phyloP scores from a whole-genome alignment of 768 basidiomycete species.

The Hericium alpestre region DNA sequence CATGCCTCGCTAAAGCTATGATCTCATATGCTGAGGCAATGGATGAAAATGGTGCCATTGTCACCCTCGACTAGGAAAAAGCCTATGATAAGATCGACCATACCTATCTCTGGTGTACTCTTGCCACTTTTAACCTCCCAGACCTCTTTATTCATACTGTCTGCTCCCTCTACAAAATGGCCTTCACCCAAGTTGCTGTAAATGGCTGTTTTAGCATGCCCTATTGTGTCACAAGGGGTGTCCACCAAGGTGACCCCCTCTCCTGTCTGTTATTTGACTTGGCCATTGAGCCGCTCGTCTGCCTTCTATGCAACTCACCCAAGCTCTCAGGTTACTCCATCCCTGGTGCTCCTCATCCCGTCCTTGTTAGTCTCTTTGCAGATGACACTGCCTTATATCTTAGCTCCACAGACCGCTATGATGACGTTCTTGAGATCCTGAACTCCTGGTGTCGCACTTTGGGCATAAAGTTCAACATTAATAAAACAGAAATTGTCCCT shows the following conservation, averaged over 20 bases:
- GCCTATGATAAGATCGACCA: not conserved
- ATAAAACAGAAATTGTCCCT: slow-evolving; percentile 30
- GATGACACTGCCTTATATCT: slow-evolving; percentile 14
- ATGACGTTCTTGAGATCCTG: slow-evolving; percentile 19
- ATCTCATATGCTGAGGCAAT: not conserved
- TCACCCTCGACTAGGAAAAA: not conserved
- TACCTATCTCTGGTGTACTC: slow-evolving; percentile 2
- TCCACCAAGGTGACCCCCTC: slow-evolving; percentile 9
- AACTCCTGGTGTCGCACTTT: slow-evolving; percentile 30
- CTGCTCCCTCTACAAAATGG: not conserved
- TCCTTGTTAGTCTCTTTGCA: not conserved
- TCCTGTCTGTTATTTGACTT: slow-evolving; percentile 9
- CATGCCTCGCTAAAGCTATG: not conserved
- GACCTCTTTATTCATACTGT: not conserved
- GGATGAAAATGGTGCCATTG: not conserved
- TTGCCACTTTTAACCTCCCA: not conserved
- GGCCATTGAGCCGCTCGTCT: slow-evolving; percentile 5
- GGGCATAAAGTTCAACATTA: slow-evolving; percentile 30
- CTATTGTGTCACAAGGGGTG: slow-evolving; percentile 2
- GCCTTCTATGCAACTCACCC: not conserved
- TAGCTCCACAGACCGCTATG: slow-evolving; percentile 17
- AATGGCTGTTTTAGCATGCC: slow-evolving; percentile 1
- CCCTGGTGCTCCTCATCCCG: not conserved
- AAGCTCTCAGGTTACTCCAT: not conserved
- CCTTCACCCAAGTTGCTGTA: not conserved